A percentile compares a stretch with the other conserved stretches of the same genome.
Conservation (phyloP, 129 eudicot genomes). For the Helianthus tuberosus region DNA sequence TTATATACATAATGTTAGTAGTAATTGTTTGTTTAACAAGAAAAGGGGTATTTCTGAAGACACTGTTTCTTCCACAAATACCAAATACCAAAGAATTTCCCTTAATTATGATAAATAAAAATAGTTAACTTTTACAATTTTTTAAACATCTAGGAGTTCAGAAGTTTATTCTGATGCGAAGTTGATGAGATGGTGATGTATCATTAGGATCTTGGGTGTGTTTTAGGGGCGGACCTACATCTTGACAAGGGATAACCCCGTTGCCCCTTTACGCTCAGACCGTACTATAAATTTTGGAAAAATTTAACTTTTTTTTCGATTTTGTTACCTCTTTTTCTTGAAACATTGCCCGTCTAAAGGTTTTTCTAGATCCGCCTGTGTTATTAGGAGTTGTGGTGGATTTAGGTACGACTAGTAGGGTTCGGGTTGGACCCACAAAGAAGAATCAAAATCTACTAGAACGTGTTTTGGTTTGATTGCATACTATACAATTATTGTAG, state of each 20-base stretch:
- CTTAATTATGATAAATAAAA: no score
- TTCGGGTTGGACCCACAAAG: constrained; percentile 49
- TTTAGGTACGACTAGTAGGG: constrained; percentile 35
- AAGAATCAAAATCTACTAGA: constrained; percentile 46
- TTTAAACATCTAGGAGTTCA: background rate
- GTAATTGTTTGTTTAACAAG: constrained; percentile 36
- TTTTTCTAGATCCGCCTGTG: no score
- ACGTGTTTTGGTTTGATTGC: constrained; percentile 12
- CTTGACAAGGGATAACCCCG: no score
- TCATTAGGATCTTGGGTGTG: no score
- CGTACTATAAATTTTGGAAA: no score
- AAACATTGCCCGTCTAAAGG: no score
- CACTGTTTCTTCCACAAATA: constrained; percentile 43
- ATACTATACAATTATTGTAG: background rate
- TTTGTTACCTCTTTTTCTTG: no score
- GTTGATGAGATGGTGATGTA: background rate
- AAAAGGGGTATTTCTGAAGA: constrained; percentile 51
- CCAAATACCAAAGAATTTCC: constrained; percentile 54
- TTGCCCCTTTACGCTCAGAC: no score
- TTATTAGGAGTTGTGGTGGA: background rate
- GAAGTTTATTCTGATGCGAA: background rate
- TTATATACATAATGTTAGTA: background rate
- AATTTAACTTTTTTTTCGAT: no score
- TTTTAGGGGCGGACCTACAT: no score
- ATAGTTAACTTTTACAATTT: no score